Evolutionary conservation across 2,329 filamentous ascomycete species (phyloP), one percentile per base, ranked within the genome.

Genomic region (Cladosporium velox): DNA sequence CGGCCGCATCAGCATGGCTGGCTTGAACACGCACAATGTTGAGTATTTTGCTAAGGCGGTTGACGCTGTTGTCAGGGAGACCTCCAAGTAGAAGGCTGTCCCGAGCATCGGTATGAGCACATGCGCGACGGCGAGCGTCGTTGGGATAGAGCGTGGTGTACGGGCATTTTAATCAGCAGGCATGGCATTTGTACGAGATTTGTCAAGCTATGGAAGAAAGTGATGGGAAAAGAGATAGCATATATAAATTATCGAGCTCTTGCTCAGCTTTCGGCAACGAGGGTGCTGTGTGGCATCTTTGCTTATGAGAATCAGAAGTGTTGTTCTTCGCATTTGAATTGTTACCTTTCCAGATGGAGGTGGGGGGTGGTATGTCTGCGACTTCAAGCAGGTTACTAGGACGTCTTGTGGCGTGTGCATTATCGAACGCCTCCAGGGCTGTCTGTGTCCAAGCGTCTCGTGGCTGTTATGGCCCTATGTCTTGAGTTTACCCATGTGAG

Each of bases 1-100:
- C 76, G 95, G 95, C 26, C 90, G 95, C 59, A 97, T 98, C 80
- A 96, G 91, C 77, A 98, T 99, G 94, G 95, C 95, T 5, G 95
- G 95, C n/a, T 82, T 98, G 71, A 98, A 98, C 80, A 91, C 91
- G 30, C 82, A 89, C 75, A 99, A 98, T 77, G 85, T 98, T 67
- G 92, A 97, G 65, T 97, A 97, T 81, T 91, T 98, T 74, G 95
- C 93, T 58, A 89, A 91, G 79, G 92, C 94, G 0, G 87, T 98
- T 14, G 90, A 97, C 77, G 90, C 90, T 79, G 91, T 94, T 35
- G 92, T 98, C 30, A 81, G 86, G 70, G 86, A 85, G 76, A 80
- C 74, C 38, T 70, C 69, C 2, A 59, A 65, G 14, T 64, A 55
- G 26, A 63, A 63, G 15, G 3, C 6, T 38, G 24, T 8, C 18